Evolutionary conservation across 768 basidiomycete species (phyloP), one percentile per base, ranked within the genome.

Genomic region (Macrolepiota fuliginosa): DNA sequence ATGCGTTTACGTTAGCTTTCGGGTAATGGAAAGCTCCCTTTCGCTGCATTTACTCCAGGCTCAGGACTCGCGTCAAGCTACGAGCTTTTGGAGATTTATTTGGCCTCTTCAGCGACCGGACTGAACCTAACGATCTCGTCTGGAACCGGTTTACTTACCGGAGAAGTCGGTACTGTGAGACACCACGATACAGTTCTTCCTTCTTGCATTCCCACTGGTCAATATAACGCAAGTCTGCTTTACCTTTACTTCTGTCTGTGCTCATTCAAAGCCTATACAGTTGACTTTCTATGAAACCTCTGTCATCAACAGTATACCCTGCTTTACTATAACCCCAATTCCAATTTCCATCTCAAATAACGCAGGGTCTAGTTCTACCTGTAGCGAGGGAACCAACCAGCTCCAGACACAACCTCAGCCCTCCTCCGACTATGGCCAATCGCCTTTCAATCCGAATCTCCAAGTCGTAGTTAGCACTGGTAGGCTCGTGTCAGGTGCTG

Each of bases 251-350:
- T 11, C 12, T 22, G 13, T 37, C 17, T 5, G 7, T 29, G 25
- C 25, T 25, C 13, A 27, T n/a, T 50, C 35, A 51, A 13, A 7
- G 9, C 15, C 22, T 25, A 19, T 39, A 12, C 56, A 83, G 81
- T 66, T 81, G 40, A 82, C 81, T 1, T 72, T 80, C 52, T 82
- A 83, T 63, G 82, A 83, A 63, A 62, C 66, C 3, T 76, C 77
- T 2, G 69, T 70, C 25, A 68, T 77, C 39, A 69, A 77, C 32
- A 69, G 68, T 27, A 53, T 68, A 24, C 64, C 65, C 11, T 74
- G 67, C 61, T 81, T 79, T 59, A 67, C 74, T 19, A 80, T 81
- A 58, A 80, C 78, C 13, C 71, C 77, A 2, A 68, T 82, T 22
- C 71, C 76, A 2, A 67, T 81, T 12, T 67, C 67, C 3, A 67